These are phyloP conservation scores for Musa troglodytarum DNA, from an alignment of 176 grass and related monocot genomes.

Conservation along the genomic window DNA sequence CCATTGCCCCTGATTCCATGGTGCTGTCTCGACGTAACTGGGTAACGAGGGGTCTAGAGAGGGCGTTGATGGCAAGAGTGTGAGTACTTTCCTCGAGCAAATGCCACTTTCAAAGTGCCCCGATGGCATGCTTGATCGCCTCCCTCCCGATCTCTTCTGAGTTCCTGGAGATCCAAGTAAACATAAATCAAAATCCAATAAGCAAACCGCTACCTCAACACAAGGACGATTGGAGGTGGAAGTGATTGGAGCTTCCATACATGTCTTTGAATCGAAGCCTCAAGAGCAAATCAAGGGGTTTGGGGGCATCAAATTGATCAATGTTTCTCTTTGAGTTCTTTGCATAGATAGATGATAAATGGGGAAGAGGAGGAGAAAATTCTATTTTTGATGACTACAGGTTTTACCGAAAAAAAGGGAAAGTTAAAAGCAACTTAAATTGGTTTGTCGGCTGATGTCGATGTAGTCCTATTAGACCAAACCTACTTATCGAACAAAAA, in stretches of 20 bases:
- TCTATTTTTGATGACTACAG: too few species aligned
- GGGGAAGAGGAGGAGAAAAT: not conserved
- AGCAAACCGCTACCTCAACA: not conserved
- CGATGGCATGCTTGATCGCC: constrained; percentile 41
- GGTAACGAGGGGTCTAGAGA: constrained; percentile 54
- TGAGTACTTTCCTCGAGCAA: constrained; percentile 73
- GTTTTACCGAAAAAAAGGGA: too few species aligned
- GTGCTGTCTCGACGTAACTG: constrained; percentile 35
- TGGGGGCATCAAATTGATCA: not conserved
- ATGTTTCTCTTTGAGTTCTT: not conserved
- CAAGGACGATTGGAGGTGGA: not conserved
- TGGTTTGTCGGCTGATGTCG: too few species aligned
- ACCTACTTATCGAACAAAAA: not conserved
- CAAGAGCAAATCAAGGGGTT: not conserved
- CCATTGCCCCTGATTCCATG: too few species aligned
- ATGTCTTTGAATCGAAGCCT: not conserved
- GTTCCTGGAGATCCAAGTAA: constrained; percentile 36
- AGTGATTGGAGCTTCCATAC: not conserved
- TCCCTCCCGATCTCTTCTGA: constrained; percentile 45
- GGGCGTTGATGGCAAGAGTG: constrained; percentile 55
- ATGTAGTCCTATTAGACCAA: not conserved
- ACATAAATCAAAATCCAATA: not conserved
- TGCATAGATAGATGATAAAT: not conserved
- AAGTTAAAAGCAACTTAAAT: not conserved
- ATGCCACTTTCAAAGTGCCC: constrained; percentile 44